phyloP scores from a whole-genome alignment of 163 green algal species.

The Scenedesmus sp. region DNA sequence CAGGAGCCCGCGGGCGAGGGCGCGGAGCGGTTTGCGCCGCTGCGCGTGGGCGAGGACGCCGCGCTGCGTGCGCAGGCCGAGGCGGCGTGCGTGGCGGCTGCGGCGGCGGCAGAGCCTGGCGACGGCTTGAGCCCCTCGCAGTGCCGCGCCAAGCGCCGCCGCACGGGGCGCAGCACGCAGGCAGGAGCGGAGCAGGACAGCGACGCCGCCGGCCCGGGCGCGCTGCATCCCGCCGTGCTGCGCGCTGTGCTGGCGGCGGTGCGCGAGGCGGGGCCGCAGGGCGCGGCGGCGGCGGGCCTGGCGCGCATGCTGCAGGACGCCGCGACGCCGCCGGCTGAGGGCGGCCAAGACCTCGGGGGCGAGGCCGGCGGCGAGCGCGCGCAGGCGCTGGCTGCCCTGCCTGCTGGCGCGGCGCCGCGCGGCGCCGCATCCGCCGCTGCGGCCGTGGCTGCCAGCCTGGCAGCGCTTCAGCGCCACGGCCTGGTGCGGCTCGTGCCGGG shows the following conservation, averaged over 20 bases:
- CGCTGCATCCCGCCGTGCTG: background rate
- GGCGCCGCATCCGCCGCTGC: no score
- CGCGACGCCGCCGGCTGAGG: no score
- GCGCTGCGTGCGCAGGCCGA: constrained; percentile 6
- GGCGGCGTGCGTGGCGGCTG: constrained; percentile 10
- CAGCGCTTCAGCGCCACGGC: constrained; percentile 17
- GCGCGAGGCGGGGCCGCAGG: constrained; percentile 1
- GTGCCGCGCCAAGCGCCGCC: no score
- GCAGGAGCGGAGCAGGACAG: background rate
- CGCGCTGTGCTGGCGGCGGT: background rate
- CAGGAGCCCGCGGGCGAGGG: background rate
- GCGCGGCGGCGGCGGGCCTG: background rate
- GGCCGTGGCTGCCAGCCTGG: background rate
- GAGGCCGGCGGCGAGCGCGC: no score
- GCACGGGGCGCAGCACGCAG: no score
- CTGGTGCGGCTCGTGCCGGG: constrained; percentile 31
- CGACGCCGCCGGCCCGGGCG: background rate
- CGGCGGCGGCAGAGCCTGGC: background rate
- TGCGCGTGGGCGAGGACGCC: background rate
- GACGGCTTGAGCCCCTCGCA: no score
- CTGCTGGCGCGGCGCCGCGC: no score
- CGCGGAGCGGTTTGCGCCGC: background rate
- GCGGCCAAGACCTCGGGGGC: no score
- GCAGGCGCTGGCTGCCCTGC: no score
- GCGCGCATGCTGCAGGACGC: background rate